These are phyloP conservation scores for Ceriops decandra DNA, from an alignment of 345 rosid species.

Conservation along the genomic window DNA sequence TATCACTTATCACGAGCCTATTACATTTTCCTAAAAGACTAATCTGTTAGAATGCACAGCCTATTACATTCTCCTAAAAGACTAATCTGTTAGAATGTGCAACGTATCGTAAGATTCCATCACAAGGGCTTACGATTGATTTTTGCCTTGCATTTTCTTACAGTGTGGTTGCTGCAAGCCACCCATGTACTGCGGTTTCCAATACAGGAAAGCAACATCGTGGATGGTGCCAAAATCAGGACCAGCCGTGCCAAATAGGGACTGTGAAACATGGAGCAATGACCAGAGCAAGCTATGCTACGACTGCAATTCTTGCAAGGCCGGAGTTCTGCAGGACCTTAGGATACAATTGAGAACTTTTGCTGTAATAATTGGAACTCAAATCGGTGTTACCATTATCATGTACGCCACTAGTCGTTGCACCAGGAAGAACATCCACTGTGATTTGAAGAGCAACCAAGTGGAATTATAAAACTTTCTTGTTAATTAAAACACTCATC, in stretches of 20 bases:
- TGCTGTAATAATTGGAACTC: slow-evolving; percentile 1
- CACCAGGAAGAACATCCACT: slow-evolving; percentile 16
- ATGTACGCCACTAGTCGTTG: slow-evolving; percentile 26
- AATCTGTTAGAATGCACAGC: too few relatives aligned
- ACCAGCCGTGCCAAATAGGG: neutral
- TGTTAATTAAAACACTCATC: too few relatives aligned
- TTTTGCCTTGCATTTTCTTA: too few relatives aligned
- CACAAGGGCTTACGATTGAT: neutral
- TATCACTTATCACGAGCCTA: too few relatives aligned
- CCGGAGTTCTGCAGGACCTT: slow-evolving; percentile 9
- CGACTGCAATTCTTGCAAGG: slow-evolving; percentile 25
- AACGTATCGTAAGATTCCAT: too few relatives aligned
- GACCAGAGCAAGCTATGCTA: slow-evolving; percentile 14
- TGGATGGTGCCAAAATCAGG: slow-evolving; percentile 11
- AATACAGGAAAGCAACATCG: slow-evolving; percentile 7
- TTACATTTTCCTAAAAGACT: too few relatives aligned
- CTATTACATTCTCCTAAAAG: too few relatives aligned
- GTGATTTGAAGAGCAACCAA: neutral
- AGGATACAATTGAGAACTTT: slow-evolving; percentile 10
- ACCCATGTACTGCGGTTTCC: slow-evolving; percentile 22
- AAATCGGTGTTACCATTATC: neutral
- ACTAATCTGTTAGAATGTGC: too few relatives aligned
- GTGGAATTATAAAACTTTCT: neutral
- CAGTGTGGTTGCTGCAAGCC: slow-evolving; percentile 28
- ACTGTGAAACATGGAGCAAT: slow-evolving; percentile 26